Evolutionary conservation across 2,329 filamentous ascomycete species (phyloP), one percentile per base, ranked within the genome.

Genomic region (Thielaviopsis ethacetica): DNA sequence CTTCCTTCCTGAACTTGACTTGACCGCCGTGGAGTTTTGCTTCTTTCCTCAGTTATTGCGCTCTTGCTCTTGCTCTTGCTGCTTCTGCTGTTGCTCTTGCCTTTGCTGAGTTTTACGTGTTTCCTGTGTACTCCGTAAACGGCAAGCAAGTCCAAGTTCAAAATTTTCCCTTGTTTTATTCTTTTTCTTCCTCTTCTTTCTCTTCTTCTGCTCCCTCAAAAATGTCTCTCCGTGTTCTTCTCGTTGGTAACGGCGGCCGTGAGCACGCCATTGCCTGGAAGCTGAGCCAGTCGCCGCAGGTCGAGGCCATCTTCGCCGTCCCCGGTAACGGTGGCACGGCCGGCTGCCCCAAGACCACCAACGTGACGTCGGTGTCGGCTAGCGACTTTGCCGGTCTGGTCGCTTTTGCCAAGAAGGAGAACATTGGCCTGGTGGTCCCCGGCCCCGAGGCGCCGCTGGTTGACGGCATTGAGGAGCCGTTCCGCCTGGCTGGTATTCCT

Each of bases 231-330:
- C 80, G 83, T 65, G 78, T 96, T 65, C 83, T 97, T 63, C 83
- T 97, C 63, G 83, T 97, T 64, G 91, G 93, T 67, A 95, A 91
- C 69, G 93, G 93, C 65, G 93, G 91, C 66, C 84, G 93, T 66
- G 93, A 98, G 74, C 90, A 97, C 72, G 88, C 91, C 53, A 80
- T 96, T 63, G 90, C 91, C 50, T 97, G 91, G 91, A 96, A 94
- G 73, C 77, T 97, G 63, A 82, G 84, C 67, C 86, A 95, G 70
- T 95, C 90, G 17, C 76, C 84, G 50, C 78, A 79, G 53, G 88
- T 95, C 62, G 82, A 88, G 66, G 79, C 83, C 65, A 91, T 97
- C 68, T 76, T 79, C 65, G 80, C 75, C 51, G 80, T 83, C 52
- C 82, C 82, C 15, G 91, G 91, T 62, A 97, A 97, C 71, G 91